Base-by-base conservation (phyloP, 352 stramenopile genomes). In the Globisporangium echinulatum region DNA sequence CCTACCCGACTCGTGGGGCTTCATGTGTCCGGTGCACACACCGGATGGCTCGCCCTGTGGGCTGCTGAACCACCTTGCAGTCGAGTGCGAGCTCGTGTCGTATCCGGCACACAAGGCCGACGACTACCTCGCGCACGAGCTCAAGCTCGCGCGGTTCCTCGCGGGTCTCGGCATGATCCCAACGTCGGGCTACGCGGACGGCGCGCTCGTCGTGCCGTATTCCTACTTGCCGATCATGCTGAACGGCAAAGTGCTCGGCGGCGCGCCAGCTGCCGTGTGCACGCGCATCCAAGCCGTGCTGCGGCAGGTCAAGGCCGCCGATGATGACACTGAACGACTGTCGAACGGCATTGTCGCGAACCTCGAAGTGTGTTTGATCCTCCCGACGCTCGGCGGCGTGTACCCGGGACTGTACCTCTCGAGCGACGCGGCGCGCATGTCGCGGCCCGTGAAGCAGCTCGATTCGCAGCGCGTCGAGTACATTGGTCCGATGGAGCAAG, bases 21-120 rank as follows among this genome's bases (percentile, higher is more conserved):
- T 99, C 68, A 62, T 99, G 43, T 99, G 97, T 75, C 97, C 97
- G 9, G 97, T 99, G 36, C 96, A 99, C 67, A 99, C 97, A n/a
- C 97, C 97, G 7, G 97, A 99, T 94, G 97, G 97, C 40, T 96
- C 93, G 51, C 97, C 97, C 17, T 99, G 97, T 85, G 97, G 97
- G 73, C 75, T 99, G 57, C 68, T 99, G 42, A 99, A 98, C 82
- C 97, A 99, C 72, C 79, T 99, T 58, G 88, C 96, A 17, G 85
- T 98, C 42, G 95, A 98, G 66, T 96, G 85, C 62, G 62, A 92
- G 62, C 79, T 97, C 25, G 78, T 97, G 8, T 90, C 70, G 44
- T 78, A 88, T 53, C 87, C 87, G 7, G 77, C 86, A 11, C 83
- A 88, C 62, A 79, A 82, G 55, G 67, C 80, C 1, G 83, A 92